Evolutionary conservation across 768 basidiomycete genomes (phyloP), one percentile per base, ranked within the genome.

Genomic region (Coprinellus micaceus): DNA sequence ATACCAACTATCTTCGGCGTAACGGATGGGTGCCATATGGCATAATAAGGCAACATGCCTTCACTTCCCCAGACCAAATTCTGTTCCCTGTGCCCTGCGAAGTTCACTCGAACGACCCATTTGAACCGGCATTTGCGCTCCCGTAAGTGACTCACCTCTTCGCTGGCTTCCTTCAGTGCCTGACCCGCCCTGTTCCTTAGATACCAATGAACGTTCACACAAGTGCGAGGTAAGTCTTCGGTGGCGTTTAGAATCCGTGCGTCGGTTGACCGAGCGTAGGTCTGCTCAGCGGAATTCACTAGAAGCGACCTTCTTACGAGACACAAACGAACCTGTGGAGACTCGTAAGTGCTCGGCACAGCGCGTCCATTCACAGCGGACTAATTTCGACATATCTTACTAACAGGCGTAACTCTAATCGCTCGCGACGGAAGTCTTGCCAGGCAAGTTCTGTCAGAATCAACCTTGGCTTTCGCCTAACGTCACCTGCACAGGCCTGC

Each of bases 31-130:
- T 77, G 79, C 53, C 72, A 75, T 57, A 79, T 77, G 74, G 37
- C 73, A 76, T 30, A 71, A 72, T 30, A 79, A 81, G 86, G 86
- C 56, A 89, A 89, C 65, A 77, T 84, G 65, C 86, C 86, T 25
- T 77, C 77, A 44, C 76, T 88, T n/a, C 87, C 86, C 1, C 86
- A 89, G 69, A 86, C 81, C 17, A 87, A 88, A 65, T 75, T 80
- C 46, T 89, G 87, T 62, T 77, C 81, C 11, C 70, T 83, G 30
- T 89, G 87, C 61, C 84, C 85, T 1, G 86, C 87, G 2, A 87
- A 84, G 64, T 89, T 88, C 65, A 88, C 86, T 3, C 76, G 86
- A 36, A 86, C 83, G 0, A 88, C 87, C 0, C 87, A 89, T 67
- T 75, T 89, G 47, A 86, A 88, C 67, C 79, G 87, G 15, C 87